Conservation (phyloP, 306 rosid genomes). For the Cyamopsis tetragonoloba region DNA sequence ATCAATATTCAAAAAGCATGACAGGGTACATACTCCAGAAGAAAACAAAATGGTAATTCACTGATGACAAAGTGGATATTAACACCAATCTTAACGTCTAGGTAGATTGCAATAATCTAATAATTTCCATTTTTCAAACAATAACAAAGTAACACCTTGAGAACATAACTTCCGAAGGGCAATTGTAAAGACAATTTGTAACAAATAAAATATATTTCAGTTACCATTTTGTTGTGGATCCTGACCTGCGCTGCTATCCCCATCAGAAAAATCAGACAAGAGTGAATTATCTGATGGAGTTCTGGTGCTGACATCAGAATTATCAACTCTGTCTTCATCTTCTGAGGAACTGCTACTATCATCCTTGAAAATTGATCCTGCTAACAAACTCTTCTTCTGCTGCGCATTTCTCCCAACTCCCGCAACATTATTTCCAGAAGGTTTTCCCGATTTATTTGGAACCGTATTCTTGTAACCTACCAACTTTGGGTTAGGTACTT, state of each 20-base stretch:
- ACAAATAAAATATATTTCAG: conserved; percentile 16
- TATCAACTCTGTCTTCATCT: conserved; percentile 35
- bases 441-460: conserved; percentile 34
- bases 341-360: conserved; percentile 57
- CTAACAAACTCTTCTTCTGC: conserved; percentile 43
- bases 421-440: conserved; percentile 18
- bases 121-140: background rate
- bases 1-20: conserved; percentile 7
- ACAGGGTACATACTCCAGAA: background rate
- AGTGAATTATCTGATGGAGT: conserved; percentile 56
- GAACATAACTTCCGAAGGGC: conserved; percentile 1
- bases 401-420: conserved; percentile 33
- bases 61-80: background rate
- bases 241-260: conserved; percentile 53
- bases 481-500: conserved; percentile 29
- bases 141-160: conserved; percentile 2
- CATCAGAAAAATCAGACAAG: conserved; percentile 61
- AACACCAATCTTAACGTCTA: background rate
- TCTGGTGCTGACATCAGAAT: conserved; percentile 57
- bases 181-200: too few relatives aligned
- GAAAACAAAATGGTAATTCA: background rate
- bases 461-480: conserved; percentile 29
- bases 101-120: background rate
- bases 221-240: conserved; percentile 35
- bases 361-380: conserved; percentile 57